Evolutionary conservation across 257 asterid species (phyloP).

Genomic region (Gentiana dahurica): DNA sequence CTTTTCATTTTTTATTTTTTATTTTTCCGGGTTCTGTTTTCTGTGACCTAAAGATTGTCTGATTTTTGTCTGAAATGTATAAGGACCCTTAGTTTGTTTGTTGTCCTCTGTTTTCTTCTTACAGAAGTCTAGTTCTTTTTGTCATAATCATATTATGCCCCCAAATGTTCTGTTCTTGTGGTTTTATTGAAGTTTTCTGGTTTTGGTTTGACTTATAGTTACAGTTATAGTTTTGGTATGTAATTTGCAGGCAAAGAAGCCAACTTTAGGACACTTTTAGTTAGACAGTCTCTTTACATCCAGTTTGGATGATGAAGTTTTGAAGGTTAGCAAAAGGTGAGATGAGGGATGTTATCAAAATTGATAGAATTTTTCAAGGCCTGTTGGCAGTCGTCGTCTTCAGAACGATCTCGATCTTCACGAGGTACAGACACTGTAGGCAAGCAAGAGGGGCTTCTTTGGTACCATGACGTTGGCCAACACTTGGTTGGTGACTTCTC

Average conservation of each 20-base stretch:
- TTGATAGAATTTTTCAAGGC: constrained; percentile 37
- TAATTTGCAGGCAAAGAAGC: constrained; percentile 12
- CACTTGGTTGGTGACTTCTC: constrained; percentile 44
- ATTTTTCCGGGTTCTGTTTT: constrained; percentile 6
- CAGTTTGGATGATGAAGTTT: constrained; percentile 42
- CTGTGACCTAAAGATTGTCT: constrained; percentile 11
- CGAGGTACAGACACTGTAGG: constrained; percentile 32
- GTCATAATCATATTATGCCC: not conserved
- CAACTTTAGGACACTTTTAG: constrained; percentile 1
- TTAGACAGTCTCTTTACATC: constrained; percentile 22
- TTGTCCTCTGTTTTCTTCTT: constrained; percentile 5
- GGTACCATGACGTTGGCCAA: constrained; percentile 37
- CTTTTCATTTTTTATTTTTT: constrained; percentile 5
- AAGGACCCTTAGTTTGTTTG: constrained; percentile 10
- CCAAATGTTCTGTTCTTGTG: not conserved
- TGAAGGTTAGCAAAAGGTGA: constrained; percentile 31
- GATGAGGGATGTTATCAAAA: constrained; percentile 56
- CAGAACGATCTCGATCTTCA: constrained; percentile 13
- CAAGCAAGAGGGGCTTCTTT: constrained; percentile 41
- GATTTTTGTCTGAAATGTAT: constrained; percentile 14
- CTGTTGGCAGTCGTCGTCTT: constrained; percentile 38
- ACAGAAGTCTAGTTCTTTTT: not conserved
- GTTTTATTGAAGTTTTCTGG: not conserved
- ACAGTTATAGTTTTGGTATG: constrained; percentile 1
- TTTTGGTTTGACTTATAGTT: constrained; percentile 2